Evolutionary conservation across 2,329 filamentous ascomycete genomes (phyloP).

Genomic region (Bipolaris sorokiniana): DNA sequence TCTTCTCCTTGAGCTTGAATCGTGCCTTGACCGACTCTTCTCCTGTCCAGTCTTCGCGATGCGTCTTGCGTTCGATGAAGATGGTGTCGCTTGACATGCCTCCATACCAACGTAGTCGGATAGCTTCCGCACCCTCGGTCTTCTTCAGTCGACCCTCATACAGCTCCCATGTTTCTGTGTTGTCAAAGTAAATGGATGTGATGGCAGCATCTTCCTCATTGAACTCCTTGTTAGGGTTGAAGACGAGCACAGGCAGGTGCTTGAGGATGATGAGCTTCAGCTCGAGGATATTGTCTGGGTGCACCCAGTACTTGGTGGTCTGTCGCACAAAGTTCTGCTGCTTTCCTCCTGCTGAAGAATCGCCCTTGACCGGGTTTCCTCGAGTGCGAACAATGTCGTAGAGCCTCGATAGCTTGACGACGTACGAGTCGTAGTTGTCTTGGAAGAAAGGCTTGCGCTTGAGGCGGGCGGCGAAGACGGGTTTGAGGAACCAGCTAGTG

Average conservation of each 20-base stretch:
- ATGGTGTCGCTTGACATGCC: constrained; percentile 95
- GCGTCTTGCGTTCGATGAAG: constrained; percentile 96
- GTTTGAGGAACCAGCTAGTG: constrained; percentile 90
- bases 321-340: constrained; percentile 97
- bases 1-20: constrained; percentile 95
- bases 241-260: constrained; percentile 94
- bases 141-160: constrained; percentile 96
- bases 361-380: constrained; percentile 89
- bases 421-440: constrained; percentile 96
- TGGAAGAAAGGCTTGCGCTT: constrained; percentile 99
- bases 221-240: constrained; percentile 97
- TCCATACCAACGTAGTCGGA: constrained; percentile 95
- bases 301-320: constrained; percentile 99
- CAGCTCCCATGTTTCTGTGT: constrained; percentile 89
- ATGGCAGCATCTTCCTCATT: constrained; percentile 90
- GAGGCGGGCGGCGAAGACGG: constrained; percentile 92
- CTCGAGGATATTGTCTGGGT: constrained; percentile 97
- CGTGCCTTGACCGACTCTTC: constrained; percentile 99
- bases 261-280: constrained; percentile 97
- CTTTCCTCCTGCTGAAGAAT: constrained; percentile 85
- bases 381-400: constrained; percentile 94
- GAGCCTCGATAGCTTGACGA: constrained; percentile 91
- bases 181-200: constrained; percentile 98
- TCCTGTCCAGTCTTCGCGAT: constrained; percentile 98
- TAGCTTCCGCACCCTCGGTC: constrained; percentile 95